A percentile compares a stretch with the other conserved stretches of the same genome.
Conservation (phyloP, 176 grass and related monocot species). For the Oryza meyeriana region DNA sequence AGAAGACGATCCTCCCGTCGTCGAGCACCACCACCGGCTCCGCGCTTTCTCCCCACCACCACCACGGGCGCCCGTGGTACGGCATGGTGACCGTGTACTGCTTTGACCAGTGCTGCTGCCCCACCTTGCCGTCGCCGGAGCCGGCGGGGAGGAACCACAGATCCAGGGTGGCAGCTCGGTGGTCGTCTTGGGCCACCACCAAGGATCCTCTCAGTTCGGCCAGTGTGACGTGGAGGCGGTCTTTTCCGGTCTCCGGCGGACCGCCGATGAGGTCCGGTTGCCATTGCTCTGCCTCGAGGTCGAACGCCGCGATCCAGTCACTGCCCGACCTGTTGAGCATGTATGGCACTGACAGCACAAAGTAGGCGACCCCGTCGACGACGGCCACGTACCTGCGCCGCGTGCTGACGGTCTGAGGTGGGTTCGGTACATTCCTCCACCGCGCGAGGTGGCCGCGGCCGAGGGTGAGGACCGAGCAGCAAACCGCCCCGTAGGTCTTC, state of each 20-base stretch:
- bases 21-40: background rate
- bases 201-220: background rate
- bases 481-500: rapidly evolving
- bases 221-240: background rate
- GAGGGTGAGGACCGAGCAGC: background rate
- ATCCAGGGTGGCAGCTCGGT: background rate
- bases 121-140: background rate
- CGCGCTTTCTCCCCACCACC: no score
- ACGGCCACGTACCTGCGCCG: background rate
- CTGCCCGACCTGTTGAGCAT: no score
- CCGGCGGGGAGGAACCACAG: background rate
- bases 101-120: background rate
- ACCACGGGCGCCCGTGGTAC: background rate
- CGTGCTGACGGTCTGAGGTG: background rate
- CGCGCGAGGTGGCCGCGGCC: background rate
- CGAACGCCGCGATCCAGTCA: background rate
- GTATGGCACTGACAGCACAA: background rate
- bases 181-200: background rate
- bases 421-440: background rate
- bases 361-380: background rate
- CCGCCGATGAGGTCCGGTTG: background rate
- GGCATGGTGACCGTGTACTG: background rate
- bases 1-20: background rate
- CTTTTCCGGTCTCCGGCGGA: background rate
- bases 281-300: constrained; percentile 6